phyloP scores from a whole-genome alignment of 2,329 filamentous ascomycete species.

The Alternaria arborescens region DNA sequence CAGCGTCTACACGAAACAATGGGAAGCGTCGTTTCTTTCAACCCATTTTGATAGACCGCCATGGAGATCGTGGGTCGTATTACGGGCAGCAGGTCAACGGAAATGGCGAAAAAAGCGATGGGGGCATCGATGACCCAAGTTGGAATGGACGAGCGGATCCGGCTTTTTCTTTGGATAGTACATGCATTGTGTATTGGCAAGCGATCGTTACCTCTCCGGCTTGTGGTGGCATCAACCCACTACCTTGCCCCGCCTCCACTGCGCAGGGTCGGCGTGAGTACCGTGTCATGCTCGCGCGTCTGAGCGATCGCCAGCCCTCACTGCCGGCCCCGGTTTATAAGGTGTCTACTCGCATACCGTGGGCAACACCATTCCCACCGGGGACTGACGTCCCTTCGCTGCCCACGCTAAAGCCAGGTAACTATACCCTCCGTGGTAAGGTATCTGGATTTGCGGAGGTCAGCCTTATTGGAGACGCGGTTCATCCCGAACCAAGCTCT shows the following conservation, averaged over 20 bases:
- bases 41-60: conserved; percentile 54
- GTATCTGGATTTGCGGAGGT: conserved; percentile 28
- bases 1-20: conserved; percentile 58
- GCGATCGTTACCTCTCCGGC: conserved; percentile 50
- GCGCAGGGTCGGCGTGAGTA: conserved; percentile 51
- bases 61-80: conserved; percentile 58
- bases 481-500: neutral
- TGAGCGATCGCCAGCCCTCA: conserved; percentile 46
- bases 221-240: conserved; percentile 57
- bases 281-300: conserved; percentile 55
- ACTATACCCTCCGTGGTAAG: conserved; percentile 23
- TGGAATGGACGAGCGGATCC: conserved; percentile 62
- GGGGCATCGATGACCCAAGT: conserved; percentile 53
- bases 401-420: conserved; percentile 3
- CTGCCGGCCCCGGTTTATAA: conserved; percentile 26
- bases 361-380: conserved; percentile 47
- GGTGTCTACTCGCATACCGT: conserved; percentile 45
- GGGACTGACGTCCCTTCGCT: conserved; percentile 7
- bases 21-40: conserved; percentile 58
- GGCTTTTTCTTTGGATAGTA: conserved; percentile 54
- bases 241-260: conserved; percentile 53
- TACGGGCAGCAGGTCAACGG: conserved; percentile 56
- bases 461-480: conserved; percentile 4
- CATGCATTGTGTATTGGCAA: conserved; percentile 56
- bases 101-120: conserved; percentile 26